Evolutionary conservation across 179 eudicot species (phyloP), one percentile per base, ranked within the genome.

Genomic region (Spinacia oleracea): DNA sequence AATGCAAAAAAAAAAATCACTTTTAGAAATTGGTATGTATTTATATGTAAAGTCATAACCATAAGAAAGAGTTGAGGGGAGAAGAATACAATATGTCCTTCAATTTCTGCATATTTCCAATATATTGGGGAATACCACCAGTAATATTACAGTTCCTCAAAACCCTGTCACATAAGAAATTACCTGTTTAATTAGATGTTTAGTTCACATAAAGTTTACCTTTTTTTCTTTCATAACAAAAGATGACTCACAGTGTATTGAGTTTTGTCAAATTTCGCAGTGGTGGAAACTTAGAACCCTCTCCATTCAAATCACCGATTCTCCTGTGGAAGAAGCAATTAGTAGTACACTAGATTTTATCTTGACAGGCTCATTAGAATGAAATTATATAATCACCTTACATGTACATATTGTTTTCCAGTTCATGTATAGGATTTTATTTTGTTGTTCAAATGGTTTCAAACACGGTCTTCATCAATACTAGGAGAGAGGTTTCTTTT

Each of bases 231-330:
- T 15, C 35, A 56, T 9, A 53, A 77, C 66, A 72, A 53, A 32
- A 42, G 25, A 23, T 59, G 29, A 68, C 73, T 60, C 77, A 90
- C 91, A 90, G 77, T 35, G 48, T 70, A 6, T 0, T 0, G 84
- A 89, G 45, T 5, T 35, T 6, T 63, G 42, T 75, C 91, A 88
- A 67, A 20, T 72, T 59, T 40, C 43, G 68, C 10, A 89, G 81
- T 48, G 65, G 40, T 45, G 93, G 93, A 81, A 89, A 85, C 18
- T 64, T 31, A 53, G 83, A 81, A 76, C 70, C 80, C 25, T 80
- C 83, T 82, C 89, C 89, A 59, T 69, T 70, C 48, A 89, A 80
- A 76, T 89, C 87, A 73, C 84, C 85, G 50, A 89, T 88, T 76
- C 89, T 84, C 81, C 91, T 90, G 88, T 78, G 77, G 14, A 82